These are phyloP conservation scores for Spergularia azorica DNA, from an alignment of 179 eudicot species.

Conservation along the genomic window DNA sequence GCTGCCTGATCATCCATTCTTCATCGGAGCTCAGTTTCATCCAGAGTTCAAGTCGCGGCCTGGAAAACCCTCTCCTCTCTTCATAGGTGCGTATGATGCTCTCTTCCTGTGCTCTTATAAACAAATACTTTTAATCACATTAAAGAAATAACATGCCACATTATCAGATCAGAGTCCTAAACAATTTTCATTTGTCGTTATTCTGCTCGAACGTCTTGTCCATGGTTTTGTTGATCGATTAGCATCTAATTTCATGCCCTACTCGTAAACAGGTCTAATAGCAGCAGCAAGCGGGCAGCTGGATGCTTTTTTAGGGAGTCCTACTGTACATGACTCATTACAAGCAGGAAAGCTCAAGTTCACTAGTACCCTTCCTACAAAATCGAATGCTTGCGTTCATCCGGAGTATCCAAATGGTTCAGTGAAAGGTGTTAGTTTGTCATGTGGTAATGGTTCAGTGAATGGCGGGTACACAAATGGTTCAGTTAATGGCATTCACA, in stretches of 20 bases:
- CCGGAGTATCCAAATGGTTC: conserved; percentile 35
- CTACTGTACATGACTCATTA: no score
- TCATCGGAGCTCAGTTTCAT: conserved; percentile 92
- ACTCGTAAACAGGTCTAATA: conserved; percentile 62
- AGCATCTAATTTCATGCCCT: conserved; percentile 8
- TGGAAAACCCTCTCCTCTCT: conserved; percentile 86
- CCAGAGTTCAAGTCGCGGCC: conserved; percentile 98
- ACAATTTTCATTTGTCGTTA: neutral
- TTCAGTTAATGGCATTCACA: conserved; percentile 37
- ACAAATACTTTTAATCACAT: no score
- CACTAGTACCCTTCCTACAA: conserved; percentile 35
- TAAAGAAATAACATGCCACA: neutral
- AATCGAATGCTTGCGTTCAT: conserved; percentile 32
- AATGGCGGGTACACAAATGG: conserved; percentile 20
- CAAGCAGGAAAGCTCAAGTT: conserved; percentile 1
- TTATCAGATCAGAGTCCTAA: no score
- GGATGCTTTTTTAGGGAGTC: conserved; percentile 53
- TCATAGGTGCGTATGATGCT: conserved; percentile 56
- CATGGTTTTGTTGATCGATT: neutral
- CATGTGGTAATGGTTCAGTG: no score
- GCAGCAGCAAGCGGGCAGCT: conserved; percentile 84
- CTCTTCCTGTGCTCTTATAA: neutral
- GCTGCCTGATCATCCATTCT: conserved; percentile 74
- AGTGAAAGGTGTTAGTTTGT: no score
- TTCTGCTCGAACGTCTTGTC: neutral